Percentiles rank a stretch among this genome's conserved stretches.
These are phyloP conservation scores for Penicillium griseofulvum DNA, from an alignment of 2,329 filamentous ascomycete genomes.

Conservation along the genomic window DNA sequence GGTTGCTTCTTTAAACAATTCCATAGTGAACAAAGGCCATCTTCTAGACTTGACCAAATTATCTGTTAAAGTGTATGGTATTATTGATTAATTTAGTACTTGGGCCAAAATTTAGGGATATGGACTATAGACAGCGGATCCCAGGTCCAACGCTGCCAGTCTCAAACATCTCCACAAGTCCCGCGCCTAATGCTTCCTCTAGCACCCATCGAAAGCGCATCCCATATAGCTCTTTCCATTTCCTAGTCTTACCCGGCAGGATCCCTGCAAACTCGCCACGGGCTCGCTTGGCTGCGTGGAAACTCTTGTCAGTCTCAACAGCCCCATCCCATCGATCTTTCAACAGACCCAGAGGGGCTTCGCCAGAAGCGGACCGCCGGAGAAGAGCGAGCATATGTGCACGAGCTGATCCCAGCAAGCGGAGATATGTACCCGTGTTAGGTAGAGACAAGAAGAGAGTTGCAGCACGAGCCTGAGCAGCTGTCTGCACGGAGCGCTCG, in stretches of 20 bases:
- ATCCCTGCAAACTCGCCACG: conserved; percentile 56
- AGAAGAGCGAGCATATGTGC: conserved; percentile 55
- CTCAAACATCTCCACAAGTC: conserved; percentile 61
- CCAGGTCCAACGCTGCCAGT: conserved; percentile 61
- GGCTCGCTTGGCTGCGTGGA: conserved; percentile 51
- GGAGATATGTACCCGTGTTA: conserved; percentile 59
- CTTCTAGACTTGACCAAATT: not conserved
- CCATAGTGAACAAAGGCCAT: not conserved
- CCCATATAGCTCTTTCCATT: conserved; percentile 61
- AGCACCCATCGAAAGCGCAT: conserved; percentile 60
- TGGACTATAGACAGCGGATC: conserved; percentile 41
- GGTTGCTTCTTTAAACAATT: not conserved
- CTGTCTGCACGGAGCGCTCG: conserved; percentile 18
- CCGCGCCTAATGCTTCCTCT: conserved; percentile 60
- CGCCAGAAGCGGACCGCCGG: conserved; percentile 51
- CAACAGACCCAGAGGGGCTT: conserved; percentile 54
- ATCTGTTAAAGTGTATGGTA: not conserved
- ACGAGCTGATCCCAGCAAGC: conserved; percentile 55
- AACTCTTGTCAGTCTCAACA: conserved; percentile 45
- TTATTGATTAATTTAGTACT: not conserved
- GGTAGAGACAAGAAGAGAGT: conserved; percentile 57
- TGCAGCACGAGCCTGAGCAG: conserved; percentile 26
- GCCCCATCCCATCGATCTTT: conserved; percentile 65
- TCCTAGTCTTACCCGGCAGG: conserved; percentile 59
- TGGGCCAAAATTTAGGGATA: not conserved